These are phyloP conservation scores for Melastoma malabathricum DNA, from an alignment of 345 rosid species.

Conservation along the genomic window DNA sequence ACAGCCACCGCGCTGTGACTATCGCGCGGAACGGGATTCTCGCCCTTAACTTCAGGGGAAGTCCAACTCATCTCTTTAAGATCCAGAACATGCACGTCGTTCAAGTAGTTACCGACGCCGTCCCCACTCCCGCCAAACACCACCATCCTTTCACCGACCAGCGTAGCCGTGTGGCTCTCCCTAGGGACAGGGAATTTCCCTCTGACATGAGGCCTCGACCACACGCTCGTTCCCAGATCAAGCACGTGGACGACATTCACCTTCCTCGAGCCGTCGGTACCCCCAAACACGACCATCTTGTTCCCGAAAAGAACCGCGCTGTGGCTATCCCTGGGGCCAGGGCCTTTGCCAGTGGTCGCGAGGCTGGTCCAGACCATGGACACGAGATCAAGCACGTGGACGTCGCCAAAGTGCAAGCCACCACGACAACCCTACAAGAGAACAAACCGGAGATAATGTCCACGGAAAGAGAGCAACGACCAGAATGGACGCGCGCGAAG, in stretches of 20 bases:
- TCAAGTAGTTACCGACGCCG: constrained; percentile 64
- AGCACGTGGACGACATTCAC: constrained; percentile 56
- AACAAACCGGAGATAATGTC: too few relatives aligned
- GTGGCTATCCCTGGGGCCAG: constrained; percentile 76
- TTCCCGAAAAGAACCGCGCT: constrained; percentile 45
- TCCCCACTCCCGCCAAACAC: constrained; percentile 77
- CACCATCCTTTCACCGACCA: constrained; percentile 32
- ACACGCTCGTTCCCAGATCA: constrained; percentile 40
- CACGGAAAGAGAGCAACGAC: not conserved
- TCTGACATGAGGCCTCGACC: constrained; percentile 31
- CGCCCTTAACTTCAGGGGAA: constrained; percentile 41
- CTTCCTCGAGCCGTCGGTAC: constrained; percentile 59
- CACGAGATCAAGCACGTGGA: constrained; percentile 38
- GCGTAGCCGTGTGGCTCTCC: constrained; percentile 65
- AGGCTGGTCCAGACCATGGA: constrained; percentile 40
- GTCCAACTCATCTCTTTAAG: constrained; percentile 53
- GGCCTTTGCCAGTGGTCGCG: constrained; percentile 45
- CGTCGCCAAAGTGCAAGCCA: constrained; percentile 60
- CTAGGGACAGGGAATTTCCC: constrained; percentile 53
- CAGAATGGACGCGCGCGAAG: not conserved
- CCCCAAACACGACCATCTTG: constrained; percentile 59
- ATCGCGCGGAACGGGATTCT: constrained; percentile 55
- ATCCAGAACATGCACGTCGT: constrained; percentile 53
- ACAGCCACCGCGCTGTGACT: constrained; percentile 51
- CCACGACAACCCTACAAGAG: constrained; percentile 59